Evolutionary conservation across 2,329 filamentous ascomycete species (phyloP), one percentile per base, ranked within the genome.

Genomic region (Talaromyces sp.): DNA sequence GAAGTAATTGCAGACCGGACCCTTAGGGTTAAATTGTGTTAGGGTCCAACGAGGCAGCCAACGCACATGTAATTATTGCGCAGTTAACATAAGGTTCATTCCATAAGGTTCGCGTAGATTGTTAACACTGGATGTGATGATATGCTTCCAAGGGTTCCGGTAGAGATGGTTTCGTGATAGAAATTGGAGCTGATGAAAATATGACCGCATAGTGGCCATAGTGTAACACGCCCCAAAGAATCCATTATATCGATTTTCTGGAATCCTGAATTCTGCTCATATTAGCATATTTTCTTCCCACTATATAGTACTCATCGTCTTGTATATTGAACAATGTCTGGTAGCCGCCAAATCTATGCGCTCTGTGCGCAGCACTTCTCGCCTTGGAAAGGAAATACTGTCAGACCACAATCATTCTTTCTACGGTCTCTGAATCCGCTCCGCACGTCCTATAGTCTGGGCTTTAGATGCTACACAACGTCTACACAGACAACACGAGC

Each of bases 171-270:
- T 47, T 19, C 19, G 45, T 10, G 19, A 27, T 27, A 49, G 1
- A 1, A 6, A 31, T 16, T 54, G 31, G n/a, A 45, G 41, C 19
- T 65, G 63, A 65, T 61, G 57, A 62, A 49, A 65, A 39, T 65
- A 62, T 65, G 63, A 65, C 19, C 49, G 43, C 57, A 65, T 47
- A 19, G 63, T 60, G 56, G 63, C 58, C 37, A 54, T 10, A 27
- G 22, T 11, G 39, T 35, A 54, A 41, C 16, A 11, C 57, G 57
- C 63, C 57, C 37, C 47, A 39, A 37, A 54, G 11, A 16, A 8
- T 8, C 37, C 19, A 52, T 52, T 43, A 37, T 16, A 61, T 52
- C 8, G 14, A 13, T 37, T n/a, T 7, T 37, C 19, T 37, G n/a
- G 9, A 22, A 14, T 16, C 22, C 4, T 1, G 2, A 39, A n/a